Conservation (phyloP, 768 basidiomycete genomes). For the Rhodosporidiobolus odoratus region DNA sequence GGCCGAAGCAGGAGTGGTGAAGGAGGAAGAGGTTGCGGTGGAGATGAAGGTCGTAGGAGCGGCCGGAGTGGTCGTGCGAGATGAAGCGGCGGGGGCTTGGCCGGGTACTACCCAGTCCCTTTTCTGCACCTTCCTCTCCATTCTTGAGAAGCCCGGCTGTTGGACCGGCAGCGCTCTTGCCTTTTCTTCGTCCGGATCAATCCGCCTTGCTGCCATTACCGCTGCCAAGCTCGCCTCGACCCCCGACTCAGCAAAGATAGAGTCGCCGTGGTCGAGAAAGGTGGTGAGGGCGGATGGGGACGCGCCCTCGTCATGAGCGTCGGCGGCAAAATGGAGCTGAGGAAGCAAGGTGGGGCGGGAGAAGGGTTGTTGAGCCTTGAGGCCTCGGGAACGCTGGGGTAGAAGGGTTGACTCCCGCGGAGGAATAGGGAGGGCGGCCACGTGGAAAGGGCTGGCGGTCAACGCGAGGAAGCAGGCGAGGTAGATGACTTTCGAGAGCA, state of each 20-base stretch:
- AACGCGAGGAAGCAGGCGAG: slow-evolving; percentile 1
- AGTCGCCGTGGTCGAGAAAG: neutral
- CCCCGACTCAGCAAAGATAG: neutral
- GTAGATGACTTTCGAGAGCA: neutral
- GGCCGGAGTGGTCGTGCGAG: neutral
- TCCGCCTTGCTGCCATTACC: neutral
- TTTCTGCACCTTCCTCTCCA: neutral
- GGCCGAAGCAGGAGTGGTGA: too few relatives aligned
- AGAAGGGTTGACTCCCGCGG: neutral
- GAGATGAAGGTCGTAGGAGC: neutral
- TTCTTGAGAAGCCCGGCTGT: neutral
- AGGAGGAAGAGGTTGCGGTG: neutral
- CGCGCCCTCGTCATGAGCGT: neutral
- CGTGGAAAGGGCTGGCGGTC: neutral
- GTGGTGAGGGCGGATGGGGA: too few relatives aligned
- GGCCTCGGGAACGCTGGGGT: neutral
- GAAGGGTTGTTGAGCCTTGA: neutral
- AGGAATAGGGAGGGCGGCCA: neutral
- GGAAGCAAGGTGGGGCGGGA: neutral
- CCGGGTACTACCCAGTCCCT: slow-evolving; percentile 4
- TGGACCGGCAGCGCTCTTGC: too few relatives aligned
- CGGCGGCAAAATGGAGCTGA: neutral
- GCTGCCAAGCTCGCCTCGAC: neutral
- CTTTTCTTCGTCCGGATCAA: neutral
- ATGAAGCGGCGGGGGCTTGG: too few relatives aligned